Evolutionary conservation across 2,329 filamentous ascomycete genomes (phyloP), one percentile per base, ranked within the genome.

Genomic region (Talaromyces sp.): DNA sequence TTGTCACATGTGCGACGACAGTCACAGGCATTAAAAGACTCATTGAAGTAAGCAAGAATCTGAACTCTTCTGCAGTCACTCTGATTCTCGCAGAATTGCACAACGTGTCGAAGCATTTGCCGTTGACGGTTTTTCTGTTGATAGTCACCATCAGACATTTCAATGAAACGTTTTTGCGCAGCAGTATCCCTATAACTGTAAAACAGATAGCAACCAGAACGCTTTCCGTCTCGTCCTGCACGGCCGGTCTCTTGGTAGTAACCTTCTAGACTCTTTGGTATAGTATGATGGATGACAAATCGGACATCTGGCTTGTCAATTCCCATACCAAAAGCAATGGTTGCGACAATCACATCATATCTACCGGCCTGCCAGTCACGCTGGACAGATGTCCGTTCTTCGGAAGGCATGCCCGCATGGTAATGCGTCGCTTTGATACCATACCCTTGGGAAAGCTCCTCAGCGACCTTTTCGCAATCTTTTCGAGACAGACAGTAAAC

Each of bases 251-350:
- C 95, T 75, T 99, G 95, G 74, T 99, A 99, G 77, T 99, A 99
- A 0, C 95, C 95, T 79, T 99, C 95, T 63, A 99, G 81, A 72
- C 92, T 97, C 78, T 99, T 98, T 1, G 95, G 95, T 5, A 99
- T 84, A 51, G 89, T 91, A 72, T 96, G 90, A 74, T 99, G 96
- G 47, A 99, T 92, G 38, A 99, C 95, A 75, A 96, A 99, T 31
- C 95, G 91, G 58, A 99, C 95, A 75, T 99, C 91, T 0, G 93
- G 87, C 77, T 99, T 99, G 81, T 99, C 95, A 69, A 99, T 99
- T n/a, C 95, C 95, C 95, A 99, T 99, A 6, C 95, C 95, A 75
- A 99, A 99, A 27, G 95, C 95, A 76, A 99, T 98, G 0, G 95
- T 99, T 22, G 95, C 96, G 59, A 99, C 95, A 51, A 99, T 96